These are phyloP conservation scores for Pythium volutum DNA, from an alignment of 352 stramenopile species.

Conservation along the genomic window DNA sequence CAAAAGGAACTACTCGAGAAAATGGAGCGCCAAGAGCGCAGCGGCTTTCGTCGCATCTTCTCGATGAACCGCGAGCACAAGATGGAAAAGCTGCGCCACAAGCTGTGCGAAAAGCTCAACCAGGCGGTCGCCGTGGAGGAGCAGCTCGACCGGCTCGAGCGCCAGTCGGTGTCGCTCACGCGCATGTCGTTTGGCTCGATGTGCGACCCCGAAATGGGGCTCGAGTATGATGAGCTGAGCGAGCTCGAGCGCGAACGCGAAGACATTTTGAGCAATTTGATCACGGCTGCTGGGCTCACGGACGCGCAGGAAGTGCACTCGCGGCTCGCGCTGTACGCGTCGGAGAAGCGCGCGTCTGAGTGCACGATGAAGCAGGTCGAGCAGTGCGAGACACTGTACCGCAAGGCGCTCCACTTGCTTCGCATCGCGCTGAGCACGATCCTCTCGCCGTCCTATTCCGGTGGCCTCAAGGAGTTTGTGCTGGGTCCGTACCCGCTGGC, in stretches of 20 bases:
- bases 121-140: constrained; percentile 65
- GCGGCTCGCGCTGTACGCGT: constrained; percentile 67
- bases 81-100: constrained; percentile 68
- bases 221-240: constrained; percentile 47
- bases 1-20: constrained; percentile 83
- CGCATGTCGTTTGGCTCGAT: constrained; percentile 45
- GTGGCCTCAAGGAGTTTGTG: constrained; percentile 73
- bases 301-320: constrained; percentile 69
- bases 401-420: constrained; percentile 71
- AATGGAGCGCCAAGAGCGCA: constrained; percentile 70
- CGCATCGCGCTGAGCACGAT: constrained; percentile 66
- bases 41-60: constrained; percentile 62
- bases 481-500: constrained; percentile 67
- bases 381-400: constrained; percentile 64
- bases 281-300: constrained; percentile 52
- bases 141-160: constrained; percentile 60
- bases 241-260: constrained; percentile 69
- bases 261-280: constrained; percentile 64
- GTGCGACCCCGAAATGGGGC: constrained; percentile 10
- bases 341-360: constrained; percentile 75
- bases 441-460: constrained; percentile 66
- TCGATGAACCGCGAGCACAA: constrained; percentile 66
- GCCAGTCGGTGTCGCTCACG: constrained; percentile 60
- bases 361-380: constrained; percentile 77
- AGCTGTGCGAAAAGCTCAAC: constrained; percentile 69